Evolutionary conservation across 169 alveolate species (phyloP), one percentile per base, ranked within the genome.

Genomic region (Sarcocystis neurona): DNA sequence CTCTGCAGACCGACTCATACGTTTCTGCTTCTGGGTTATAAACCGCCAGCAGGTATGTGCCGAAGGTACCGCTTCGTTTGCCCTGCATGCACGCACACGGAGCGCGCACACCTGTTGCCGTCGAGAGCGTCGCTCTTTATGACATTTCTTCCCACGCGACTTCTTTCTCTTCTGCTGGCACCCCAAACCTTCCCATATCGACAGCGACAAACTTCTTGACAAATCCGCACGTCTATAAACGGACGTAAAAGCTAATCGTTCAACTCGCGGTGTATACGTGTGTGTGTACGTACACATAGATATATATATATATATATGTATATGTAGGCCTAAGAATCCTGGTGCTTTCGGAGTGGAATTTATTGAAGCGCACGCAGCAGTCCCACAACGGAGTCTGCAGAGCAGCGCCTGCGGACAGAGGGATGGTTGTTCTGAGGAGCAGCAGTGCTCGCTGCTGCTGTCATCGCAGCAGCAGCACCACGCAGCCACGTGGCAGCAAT

Each of bases 11-110:
- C 0, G 99, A 97, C 88, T 98, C 98, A 94, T 94, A 97, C 39
- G 95, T 93, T 85, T 98, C 99, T 50, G 95, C 96, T 87, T 95
- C 97, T 41, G 97, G 97, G 93, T 98, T 97, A 87, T 97, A 98
- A 75, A 98, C 96, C 41, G 99, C 99, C 74, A 98, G 92, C 89
- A 98, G 93, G 91, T 95, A 98, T 0, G 99, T 96, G 37, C 99
- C 99, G 95, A 95, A 98, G 30, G 96, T 94, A 37, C 99, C 99
- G 72, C 96, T 95, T 90, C 99, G 94, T 94, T 98, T 98, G 18
- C 97, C 97, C 97, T 94, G 93, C 37, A 44, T 48, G 53, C 8
- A 39, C 41, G 32, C 58, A 6, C 23, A 1, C 74, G n/a, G 30
- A 37, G 66, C 68, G 30, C 3, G 77, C 8, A 30, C 1, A 44